Evolutionary conservation across 169 alveolate species (phyloP).

Genomic region (Cyclospora cayetanensis): DNA sequence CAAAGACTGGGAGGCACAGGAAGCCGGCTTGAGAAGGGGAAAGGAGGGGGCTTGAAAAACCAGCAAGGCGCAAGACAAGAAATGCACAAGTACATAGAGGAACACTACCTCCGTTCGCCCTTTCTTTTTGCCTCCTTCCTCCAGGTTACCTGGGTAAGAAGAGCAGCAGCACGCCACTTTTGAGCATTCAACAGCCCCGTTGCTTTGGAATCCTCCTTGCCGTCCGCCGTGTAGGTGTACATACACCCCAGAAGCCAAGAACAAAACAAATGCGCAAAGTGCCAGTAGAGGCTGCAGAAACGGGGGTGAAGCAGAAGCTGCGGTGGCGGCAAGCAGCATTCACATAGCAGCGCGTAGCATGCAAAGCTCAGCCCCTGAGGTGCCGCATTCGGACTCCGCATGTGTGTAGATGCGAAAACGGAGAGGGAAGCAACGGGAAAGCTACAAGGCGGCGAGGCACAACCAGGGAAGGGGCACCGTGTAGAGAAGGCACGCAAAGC

Average conservation of each 20-base stretch:
- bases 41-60: neutral
- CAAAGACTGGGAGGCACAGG: neutral
- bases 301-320: conserved; percentile 55
- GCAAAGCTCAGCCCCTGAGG: too few species aligned
- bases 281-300: conserved; percentile 36
- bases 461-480: too few species aligned
- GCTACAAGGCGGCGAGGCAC: too few species aligned
- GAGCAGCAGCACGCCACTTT: conserved; percentile 83
- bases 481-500: too few species aligned
- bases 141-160: conserved; percentile 79
- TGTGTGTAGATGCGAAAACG: too few species aligned
- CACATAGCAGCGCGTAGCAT: too few species aligned
- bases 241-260: conserved; percentile 70
- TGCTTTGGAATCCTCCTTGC: conserved; percentile 68
- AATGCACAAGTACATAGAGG: neutral
- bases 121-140: conserved; percentile 77
- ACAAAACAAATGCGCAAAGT: conserved; percentile 19
- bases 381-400: too few species aligned
- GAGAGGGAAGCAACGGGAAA: neutral
- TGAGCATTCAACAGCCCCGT: conserved; percentile 75
- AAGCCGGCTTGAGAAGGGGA: neutral
- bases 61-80: neutral
- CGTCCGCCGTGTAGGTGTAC: conserved; percentile 75
- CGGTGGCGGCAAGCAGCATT: neutral
- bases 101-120: conserved; percentile 70